Evolutionary conservation across 768 basidiomycete genomes (phyloP), one percentile per base, ranked within the genome.

Genomic region (Leccinellum albellum): DNA sequence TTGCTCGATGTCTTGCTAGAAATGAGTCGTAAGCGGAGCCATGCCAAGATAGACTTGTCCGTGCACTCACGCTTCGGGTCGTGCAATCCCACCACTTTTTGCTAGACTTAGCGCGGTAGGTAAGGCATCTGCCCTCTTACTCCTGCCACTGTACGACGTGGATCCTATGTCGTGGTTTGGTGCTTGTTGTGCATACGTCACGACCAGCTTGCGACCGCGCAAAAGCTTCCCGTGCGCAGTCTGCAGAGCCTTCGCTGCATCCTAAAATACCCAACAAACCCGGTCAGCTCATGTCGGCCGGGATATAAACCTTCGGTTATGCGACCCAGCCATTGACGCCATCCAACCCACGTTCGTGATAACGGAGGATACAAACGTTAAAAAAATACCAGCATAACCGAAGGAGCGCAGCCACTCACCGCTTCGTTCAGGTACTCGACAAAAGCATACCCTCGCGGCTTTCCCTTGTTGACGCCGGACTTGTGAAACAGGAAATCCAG

Each of bases 401-500:
- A 64, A 56, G 59, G 63, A 48, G 50, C 9, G 31, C 60, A 24
- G 24, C 21, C 51, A 86, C 91, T 78, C 74, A 98, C 96, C 74
- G 86, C 83, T 74, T 86, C 79, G 45, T 81, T 81, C 29, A 79
- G 79, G 66, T 86, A 98, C 74, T 98, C 92, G 32, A 99, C 74
- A 64, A 98, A 99, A 0, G 94, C 95, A 72, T 96, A 98, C 6
- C 97, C 96, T 13, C 95, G 79, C 1, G 97, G 95, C 70, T 91
- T 97, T 17, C 97, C 97, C 69, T 88, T 94, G 66, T 87, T 73
- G 13, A 85, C 80, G 0, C 96, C 97, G 0, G 88, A 78, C 74
- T 96, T 98, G 79, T 99, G 95, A 68, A 98, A 98, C 60, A 98
- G 80, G 71, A 86, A 98, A 73, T 99, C 97, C 51, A 98, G 82